Percentiles rank a stretch among this genome's conserved stretches.
phyloP scores from a whole-genome alignment of 2,329 filamentous ascomycete genomes.

The Xylariaceae sp. region DNA sequence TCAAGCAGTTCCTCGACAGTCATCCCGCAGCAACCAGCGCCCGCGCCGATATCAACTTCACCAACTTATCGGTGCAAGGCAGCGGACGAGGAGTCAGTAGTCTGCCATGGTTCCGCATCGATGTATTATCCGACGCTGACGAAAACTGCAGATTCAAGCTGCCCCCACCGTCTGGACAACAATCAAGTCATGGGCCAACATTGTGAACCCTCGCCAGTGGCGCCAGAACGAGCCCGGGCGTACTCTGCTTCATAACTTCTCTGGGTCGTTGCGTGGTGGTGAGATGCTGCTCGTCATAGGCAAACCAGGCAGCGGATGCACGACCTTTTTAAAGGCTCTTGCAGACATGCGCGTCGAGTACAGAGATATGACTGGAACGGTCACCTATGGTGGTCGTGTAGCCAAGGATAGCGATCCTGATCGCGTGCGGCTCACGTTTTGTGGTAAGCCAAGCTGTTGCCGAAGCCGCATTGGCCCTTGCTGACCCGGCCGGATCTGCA shows the following conservation, averaged over 20 bases:
- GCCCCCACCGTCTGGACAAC: slow-evolving; percentile 13
- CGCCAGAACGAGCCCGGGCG: not conserved
- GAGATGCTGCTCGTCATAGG: slow-evolving; percentile 28
- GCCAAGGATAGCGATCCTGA: slow-evolving; percentile 12
- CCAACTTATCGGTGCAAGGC: not conserved
- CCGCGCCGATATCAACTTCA: not conserved
- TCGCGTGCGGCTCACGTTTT: slow-evolving; percentile 14
- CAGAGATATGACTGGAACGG: slow-evolving; percentile 3
- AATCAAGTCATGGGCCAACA: slow-evolving; percentile 8
- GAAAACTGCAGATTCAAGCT: slow-evolving; percentile 10
- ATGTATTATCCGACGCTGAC: no score
- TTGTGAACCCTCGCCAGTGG: slow-evolving; percentile 12
- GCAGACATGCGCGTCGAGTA: slow-evolving; percentile 23
- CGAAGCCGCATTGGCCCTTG: not conserved
- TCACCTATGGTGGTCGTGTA: slow-evolving; percentile 16
- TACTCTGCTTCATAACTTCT: slow-evolving; percentile 13
- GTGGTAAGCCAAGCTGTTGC: not conserved
- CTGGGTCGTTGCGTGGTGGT: slow-evolving; percentile 13
- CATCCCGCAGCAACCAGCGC: slow-evolving; percentile 2
- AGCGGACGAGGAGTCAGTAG: slow-evolving; percentile 6
- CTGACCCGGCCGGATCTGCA: not conserved
- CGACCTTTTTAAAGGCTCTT: slow-evolving; percentile 25
- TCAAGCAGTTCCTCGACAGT: slow-evolving; percentile 1
- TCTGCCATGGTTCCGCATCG: no score
- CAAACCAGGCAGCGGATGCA: slow-evolving; percentile 25